Evolutionary conservation across 768 basidiomycete species (phyloP), one percentile per base, ranked within the genome.

Genomic region (Paxillus involutus): DNA sequence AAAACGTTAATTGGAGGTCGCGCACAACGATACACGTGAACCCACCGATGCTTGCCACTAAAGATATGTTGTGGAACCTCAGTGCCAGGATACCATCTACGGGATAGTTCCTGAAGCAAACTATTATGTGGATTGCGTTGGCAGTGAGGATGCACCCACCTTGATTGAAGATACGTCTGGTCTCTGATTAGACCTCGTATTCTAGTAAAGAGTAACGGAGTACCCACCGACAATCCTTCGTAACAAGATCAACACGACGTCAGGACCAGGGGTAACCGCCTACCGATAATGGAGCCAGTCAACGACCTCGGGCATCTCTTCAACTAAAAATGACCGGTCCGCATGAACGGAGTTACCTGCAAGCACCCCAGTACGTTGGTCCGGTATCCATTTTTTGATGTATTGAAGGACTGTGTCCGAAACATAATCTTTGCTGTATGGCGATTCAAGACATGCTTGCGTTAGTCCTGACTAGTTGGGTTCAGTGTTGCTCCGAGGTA

Each of bases 341-440:
- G 82, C 83, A 64, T 97, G 91, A 3, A 96, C 89, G 11, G 91
- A 89, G 63, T 80, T 95, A 13, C 94, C 94, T 6, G 94, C 91
- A n/a, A 94, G 79, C 8, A 91, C 78, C 2, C 80, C 91, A 6
- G 71, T 74, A 36, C 77, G 73, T 54, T 75, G 74, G 14, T 77
- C 67, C 12, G 94, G 94, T 35, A 97, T 76, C 91, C 94, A 93
- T 64, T 80, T 83, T 71, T 89, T 84, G 65, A 98, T 83, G 66
- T 98, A 97, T 2, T 74, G 72, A 17, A 93, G 72, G 4, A 95
- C 85, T 17, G 77, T 68, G 19, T 77, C 63, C 11, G 81, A 71
- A 3, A 94, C 93, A 14, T 75, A 73, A 24, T 83, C 81, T 43
- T 74, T 80, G 2, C 82, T 75, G 62, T 89, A 74, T 0, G 83